A percentile compares a stretch with the other conserved stretches of the same genome.
Conservation (phyloP, 805 yeast species). For the Candida vartiovaarae region DNA sequence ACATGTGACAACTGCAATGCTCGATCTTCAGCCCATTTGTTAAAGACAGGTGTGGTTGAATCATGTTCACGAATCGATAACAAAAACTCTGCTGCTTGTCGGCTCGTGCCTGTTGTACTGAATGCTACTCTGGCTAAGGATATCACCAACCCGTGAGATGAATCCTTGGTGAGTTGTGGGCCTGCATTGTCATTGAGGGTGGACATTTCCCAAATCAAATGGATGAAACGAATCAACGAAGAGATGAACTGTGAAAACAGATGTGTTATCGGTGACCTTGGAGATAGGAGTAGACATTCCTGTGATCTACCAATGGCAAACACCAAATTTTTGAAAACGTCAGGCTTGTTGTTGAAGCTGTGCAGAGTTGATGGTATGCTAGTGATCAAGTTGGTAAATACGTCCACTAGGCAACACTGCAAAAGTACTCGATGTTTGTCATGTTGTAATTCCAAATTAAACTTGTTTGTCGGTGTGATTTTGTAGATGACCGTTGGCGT, state of each 20-base stretch:
- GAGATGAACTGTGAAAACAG: slow-evolving; percentile 17
- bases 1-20: slow-evolving; percentile 31
- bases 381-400: slow-evolving; percentile 38
- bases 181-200: slow-evolving; percentile 5
- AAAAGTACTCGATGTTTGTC: slow-evolving; percentile 37
- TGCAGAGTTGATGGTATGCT: slow-evolving; percentile 16
- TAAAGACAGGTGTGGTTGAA: slow-evolving; percentile 28
- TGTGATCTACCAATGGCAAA: slow-evolving; percentile 27
- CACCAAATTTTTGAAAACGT: slow-evolving; percentile 16
- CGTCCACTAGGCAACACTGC: slow-evolving; percentile 37
- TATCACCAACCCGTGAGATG: slow-evolving; percentile 39
- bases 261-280: slow-evolving; percentile 19
- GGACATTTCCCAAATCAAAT: slow-evolving; percentile 21
- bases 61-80: slow-evolving; percentile 28
- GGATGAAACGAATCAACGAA: slow-evolving; percentile 13
- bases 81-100: slow-evolving; percentile 32
- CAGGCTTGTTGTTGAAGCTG: slow-evolving; percentile 15
- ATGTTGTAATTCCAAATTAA: slow-evolving; percentile 26
- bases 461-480: not conserved
- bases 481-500: slow-evolving; percentile 15
- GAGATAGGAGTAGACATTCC: slow-evolving; percentile 23
- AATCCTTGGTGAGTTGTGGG: slow-evolving; percentile 24
- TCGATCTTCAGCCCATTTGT: slow-evolving; percentile 36
- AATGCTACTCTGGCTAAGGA: slow-evolving; percentile 47
- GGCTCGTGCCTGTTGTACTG: slow-evolving; percentile 35